Evolutionary conservation across 2,329 filamentous ascomycete genomes (phyloP).

Genomic region (Epicoccum sorghinum): DNA sequence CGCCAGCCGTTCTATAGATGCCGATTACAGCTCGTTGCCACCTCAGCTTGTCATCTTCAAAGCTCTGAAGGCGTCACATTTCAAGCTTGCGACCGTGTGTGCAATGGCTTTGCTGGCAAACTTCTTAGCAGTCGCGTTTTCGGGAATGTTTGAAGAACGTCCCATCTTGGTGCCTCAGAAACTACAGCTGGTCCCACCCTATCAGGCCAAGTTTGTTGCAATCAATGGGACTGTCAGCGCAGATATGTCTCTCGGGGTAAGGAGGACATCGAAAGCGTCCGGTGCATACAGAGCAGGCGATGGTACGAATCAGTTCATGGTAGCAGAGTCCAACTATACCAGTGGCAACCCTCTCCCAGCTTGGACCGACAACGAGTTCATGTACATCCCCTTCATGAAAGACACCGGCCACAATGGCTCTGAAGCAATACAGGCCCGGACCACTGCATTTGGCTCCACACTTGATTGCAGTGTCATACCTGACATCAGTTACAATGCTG

Average conservation of each 20-base stretch:
- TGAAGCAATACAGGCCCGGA: not conserved
- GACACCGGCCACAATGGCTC: not conserved
- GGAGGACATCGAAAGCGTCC: not conserved
- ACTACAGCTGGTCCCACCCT: conserved; percentile 14
- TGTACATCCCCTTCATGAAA: conserved; percentile 56
- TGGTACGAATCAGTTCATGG: conserved; percentile 50
- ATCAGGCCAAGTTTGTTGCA: conserved; percentile 25
- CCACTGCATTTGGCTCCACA: not conserved
- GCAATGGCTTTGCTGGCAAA: conserved; percentile 58
- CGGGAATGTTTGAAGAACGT: conserved; percentile 57
- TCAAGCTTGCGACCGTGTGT: conserved; percentile 57
- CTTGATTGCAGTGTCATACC: not conserved
- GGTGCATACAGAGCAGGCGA: conserved; percentile 36
- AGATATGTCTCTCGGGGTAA: not conserved
- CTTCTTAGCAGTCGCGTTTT: conserved; percentile 59
- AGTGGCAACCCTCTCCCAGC: conserved; percentile 53
- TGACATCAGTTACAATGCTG: not conserved
- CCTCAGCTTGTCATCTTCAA: conserved; percentile 59
- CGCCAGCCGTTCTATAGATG: conserved; percentile 41
- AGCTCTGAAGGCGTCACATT: conserved; percentile 54
- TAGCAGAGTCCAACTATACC: conserved; percentile 55
- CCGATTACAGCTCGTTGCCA: conserved; percentile 62
- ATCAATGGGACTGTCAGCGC: conserved; percentile 38
- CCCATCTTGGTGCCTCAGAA: conserved; percentile 14
- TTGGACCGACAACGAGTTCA: conserved; percentile 56